Evolutionary conservation across 805 yeast genomes (phyloP).

Genomic region (Pichia membranifaciens): DNA sequence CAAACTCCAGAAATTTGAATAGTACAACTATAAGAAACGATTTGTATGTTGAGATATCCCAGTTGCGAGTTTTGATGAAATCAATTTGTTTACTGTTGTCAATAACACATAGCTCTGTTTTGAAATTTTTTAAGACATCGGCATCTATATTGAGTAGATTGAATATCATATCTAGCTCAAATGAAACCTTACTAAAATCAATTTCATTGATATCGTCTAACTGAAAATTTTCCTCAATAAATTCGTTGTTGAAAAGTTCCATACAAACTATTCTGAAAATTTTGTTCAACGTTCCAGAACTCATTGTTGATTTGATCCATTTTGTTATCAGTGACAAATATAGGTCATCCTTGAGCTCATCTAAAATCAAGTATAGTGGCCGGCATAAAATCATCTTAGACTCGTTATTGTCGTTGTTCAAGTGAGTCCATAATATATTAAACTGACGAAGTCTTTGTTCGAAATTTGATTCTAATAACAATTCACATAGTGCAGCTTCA

Average conservation of each 20-base stretch:
- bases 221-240: conserved; percentile 18
- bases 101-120: conserved; percentile 53
- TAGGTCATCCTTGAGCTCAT: conserved; percentile 47
- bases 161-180: conserved; percentile 49
- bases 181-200: conserved; percentile 59
- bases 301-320: conserved; percentile 42
- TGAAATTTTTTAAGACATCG: conserved; percentile 42
- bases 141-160: conserved; percentile 47
- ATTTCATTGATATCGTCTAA: conserved; percentile 35
- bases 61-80: conserved; percentile 36
- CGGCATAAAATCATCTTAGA: conserved; percentile 44
- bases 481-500: conserved; percentile 66
- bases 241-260: conserved; percentile 40
- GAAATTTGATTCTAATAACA: conserved; percentile 39
- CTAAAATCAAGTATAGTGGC: conserved; percentile 65
- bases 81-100: conserved; percentile 40
- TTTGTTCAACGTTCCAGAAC: conserved; percentile 53
- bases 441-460: conserved; percentile 49
- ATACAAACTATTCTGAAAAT: conserved; percentile 54
- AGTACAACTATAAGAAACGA: conserved; percentile 44
- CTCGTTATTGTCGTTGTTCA: conserved; percentile 42
- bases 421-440: conserved; percentile 68
- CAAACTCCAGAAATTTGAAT: conserved; percentile 38
- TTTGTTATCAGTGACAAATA: conserved; percentile 38
- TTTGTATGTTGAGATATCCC: conserved; percentile 59